Conservation (phyloP, 2,329 filamentous ascomycete species). For the Alternaria solani region DNA sequence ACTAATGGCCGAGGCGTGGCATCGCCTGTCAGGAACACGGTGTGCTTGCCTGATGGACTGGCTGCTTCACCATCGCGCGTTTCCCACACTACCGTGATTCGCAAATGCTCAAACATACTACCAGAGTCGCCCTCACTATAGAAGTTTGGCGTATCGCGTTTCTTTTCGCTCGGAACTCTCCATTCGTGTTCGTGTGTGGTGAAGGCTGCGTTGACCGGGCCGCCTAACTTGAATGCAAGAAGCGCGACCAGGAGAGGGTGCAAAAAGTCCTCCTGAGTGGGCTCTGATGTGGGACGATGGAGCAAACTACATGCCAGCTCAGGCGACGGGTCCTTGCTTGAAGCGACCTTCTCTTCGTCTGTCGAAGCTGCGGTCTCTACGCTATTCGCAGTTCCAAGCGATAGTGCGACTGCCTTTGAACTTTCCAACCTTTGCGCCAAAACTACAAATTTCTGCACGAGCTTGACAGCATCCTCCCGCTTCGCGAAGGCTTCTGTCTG, state of each 20-base stretch:
- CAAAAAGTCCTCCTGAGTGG: background rate
- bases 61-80: background rate
- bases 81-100: slow-evolving; percentile 23
- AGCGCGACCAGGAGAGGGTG: slow-evolving; percentile 21
- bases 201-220: slow-evolving; percentile 22
- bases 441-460: slow-evolving; percentile 11
- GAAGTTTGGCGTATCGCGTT: background rate
- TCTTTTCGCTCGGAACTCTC: slow-evolving; percentile 4
- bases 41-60: slow-evolving; percentile 14
- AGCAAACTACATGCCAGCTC: background rate
- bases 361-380: background rate
- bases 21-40: slow-evolving; percentile 16
- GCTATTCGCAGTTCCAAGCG: background rate
- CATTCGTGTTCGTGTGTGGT: slow-evolving; percentile 18
- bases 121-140: slow-evolving; percentile 18
- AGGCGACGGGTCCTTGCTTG: background rate
- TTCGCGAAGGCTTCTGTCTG: background rate
- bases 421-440: background rate
- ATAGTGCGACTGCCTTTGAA: slow-evolving; percentile 9
- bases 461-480: background rate
- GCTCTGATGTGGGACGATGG: background rate
- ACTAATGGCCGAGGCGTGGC: slow-evolving; percentile 3
- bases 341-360: background rate
- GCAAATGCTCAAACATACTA: slow-evolving; percentile 14
- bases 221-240: slow-evolving; percentile 21